phyloP scores from a whole-genome alignment of 306 rosid species.

The Cajanus cajan region DNA sequence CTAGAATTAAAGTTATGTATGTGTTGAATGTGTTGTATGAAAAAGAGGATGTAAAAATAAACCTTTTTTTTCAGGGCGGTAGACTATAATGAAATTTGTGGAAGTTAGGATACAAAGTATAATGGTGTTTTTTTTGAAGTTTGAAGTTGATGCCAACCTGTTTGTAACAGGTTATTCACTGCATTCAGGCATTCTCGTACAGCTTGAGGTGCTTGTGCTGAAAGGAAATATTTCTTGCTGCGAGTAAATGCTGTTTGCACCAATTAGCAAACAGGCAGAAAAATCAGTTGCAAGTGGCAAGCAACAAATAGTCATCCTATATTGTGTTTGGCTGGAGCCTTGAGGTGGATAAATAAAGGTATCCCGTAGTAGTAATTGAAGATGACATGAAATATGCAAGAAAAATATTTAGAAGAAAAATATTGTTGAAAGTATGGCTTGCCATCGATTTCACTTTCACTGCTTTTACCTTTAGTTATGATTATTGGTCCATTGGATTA shows the following conservation, averaged over 20 bases:
- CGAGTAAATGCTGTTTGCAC: neutral
- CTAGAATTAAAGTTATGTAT: neutral
- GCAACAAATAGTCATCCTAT: neutral
- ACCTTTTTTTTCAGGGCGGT: neutral
- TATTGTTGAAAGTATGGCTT: slow-evolving; percentile 3
- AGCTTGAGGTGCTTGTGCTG: neutral
- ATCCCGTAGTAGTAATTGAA: neutral
- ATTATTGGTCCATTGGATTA: neutral
- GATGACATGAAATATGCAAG: slow-evolving; percentile 6
- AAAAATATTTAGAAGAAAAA: neutral
- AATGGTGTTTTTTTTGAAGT: slow-evolving; percentile 7
- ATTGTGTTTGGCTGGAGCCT: neutral
- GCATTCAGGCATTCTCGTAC: neutral
- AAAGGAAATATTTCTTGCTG: neutral
- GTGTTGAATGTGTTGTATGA: neutral
- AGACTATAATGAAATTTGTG: neutral
- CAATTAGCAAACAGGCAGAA: neutral
- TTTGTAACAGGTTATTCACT: neutral
- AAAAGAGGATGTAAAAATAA: neutral
- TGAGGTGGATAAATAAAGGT: slow-evolving; percentile 13
- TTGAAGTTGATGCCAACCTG: neutral
- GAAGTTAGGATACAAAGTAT: neutral
- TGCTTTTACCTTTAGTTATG: neutral
- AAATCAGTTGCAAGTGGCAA: neutral
- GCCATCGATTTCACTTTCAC: neutral